Percentiles rank a stretch among this genome's conserved stretches.
Conservation (phyloP, 768 basidiomycete genomes). For the Suillus variegatus region DNA sequence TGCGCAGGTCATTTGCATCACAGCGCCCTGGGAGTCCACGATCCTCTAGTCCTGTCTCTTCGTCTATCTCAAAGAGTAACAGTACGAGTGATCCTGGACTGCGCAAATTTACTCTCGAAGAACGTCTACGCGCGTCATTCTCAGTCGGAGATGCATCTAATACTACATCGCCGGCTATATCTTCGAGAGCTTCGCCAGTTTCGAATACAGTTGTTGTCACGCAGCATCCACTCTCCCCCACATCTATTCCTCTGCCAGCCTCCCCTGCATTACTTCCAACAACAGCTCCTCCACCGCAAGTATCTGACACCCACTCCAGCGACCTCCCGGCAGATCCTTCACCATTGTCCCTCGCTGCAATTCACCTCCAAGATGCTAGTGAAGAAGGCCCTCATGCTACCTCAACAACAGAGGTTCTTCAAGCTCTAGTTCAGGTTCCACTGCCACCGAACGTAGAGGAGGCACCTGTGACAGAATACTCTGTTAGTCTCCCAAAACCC, state of each 20-base stretch:
- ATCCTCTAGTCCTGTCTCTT: constrained; percentile 27
- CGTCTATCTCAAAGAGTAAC: constrained; percentile 15
- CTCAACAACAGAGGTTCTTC: constrained; percentile 1
- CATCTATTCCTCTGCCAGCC: constrained; percentile 45
- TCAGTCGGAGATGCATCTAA: constrained; percentile 57
- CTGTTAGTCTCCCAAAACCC: neutral
- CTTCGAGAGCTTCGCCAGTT: constrained; percentile 44
- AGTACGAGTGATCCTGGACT: constrained; percentile 21
- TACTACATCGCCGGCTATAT: constrained; percentile 40
- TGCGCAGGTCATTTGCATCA: constrained; percentile 62
- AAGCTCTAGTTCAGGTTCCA: neutral
- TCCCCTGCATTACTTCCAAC: constrained; percentile 30
- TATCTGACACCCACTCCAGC: neutral
- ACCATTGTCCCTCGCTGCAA: neutral
- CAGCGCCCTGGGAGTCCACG: constrained; percentile 43
- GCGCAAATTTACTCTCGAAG: constrained; percentile 68
- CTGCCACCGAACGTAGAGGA: too few relatives aligned
- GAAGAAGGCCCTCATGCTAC: neutral
- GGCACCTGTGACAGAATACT: neutral
- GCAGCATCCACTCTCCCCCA: constrained; percentile 42
- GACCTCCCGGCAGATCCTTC: neutral
- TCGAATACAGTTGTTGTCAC: constrained; percentile 26
- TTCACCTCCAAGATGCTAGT: neutral
- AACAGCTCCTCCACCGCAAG: neutral
- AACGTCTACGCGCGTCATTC: constrained; percentile 69